Base-by-base conservation (phyloP, 306 rosid genomes). In the Vigna angularis region DNA sequence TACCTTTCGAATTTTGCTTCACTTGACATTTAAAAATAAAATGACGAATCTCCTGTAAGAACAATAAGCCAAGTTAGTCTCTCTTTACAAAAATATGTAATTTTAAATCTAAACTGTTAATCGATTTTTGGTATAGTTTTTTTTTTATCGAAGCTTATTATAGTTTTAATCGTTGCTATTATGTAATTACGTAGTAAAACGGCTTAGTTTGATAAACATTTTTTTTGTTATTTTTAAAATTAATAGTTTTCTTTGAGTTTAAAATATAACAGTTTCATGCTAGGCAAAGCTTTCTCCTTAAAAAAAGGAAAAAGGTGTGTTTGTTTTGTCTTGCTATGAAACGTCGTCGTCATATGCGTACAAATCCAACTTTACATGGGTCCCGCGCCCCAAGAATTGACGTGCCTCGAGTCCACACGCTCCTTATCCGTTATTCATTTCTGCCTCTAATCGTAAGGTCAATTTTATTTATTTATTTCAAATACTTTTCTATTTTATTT, bases 291-390 rank as follows among this genome's bases (percentile, higher is more conserved):
- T 34, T 32, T 64, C 6, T 36, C 48, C 16, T 49, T n/a, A 9
- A 0, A 52, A 47, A 45, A 71, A 70, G 9, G 34, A 32, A 18
- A 71, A 68, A 50, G 30, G 7, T 40, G 11, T 8, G 45, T 40
- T 69, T 13, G 61, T 8, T 79, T 75, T 81, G 85, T 76, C 77
- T n/a, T 62, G 12, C 50, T 61, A 13, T 4, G 44, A 81, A 63
- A 63, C 44, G 42, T 14, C 44, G 15, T 30, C 5, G 44, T 28
- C 14, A 1, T 11, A 8, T 7, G 30, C 0, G 9, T 55, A 3
- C 61, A 55, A 55, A 55, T 55, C 36, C 64, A 57, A 58, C 38
- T 58, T 32, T 12, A 34, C 65, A 12, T 12, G 36, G 65, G 16
- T 58, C 65, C 36, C 65, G 1, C n/a, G 47, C 47, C 47, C 4